These are phyloP conservation scores for Aspergillus affinis DNA, from an alignment of 495 filamentous ascomycete species.

Conservation along the genomic window DNA sequence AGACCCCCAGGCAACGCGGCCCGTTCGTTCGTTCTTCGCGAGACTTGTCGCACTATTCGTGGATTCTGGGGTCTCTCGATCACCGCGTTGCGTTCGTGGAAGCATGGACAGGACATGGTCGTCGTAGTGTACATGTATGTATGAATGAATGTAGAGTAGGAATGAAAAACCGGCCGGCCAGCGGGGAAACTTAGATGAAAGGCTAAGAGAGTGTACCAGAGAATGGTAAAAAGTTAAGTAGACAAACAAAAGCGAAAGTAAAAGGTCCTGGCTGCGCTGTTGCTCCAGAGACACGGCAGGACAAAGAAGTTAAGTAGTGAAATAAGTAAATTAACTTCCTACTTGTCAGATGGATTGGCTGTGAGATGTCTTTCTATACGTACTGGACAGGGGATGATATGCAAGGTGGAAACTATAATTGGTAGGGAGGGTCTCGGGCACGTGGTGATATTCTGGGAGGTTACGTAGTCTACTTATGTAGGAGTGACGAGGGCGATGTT, in stretches of 20 bases:
- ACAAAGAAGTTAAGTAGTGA: too few relatives aligned
- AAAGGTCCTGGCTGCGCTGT: too few relatives aligned
- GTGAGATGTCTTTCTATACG: too few relatives aligned
- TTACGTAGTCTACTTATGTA: not conserved
- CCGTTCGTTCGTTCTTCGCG: constrained; percentile 1
- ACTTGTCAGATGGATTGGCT: too few relatives aligned
- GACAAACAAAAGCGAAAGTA: too few relatives aligned
- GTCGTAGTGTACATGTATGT: not conserved
- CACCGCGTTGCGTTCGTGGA: constrained; percentile 8
- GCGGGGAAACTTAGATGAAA: too few relatives aligned
- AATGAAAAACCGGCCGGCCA: too few relatives aligned
- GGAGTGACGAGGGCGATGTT: too few relatives aligned
- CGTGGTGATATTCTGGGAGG: not conserved
- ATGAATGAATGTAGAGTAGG: not conserved
- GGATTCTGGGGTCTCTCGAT: constrained; percentile 18
- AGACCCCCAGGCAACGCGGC: constrained; percentile 13
- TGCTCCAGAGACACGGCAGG: too few relatives aligned
- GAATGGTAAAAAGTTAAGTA: too few relatives aligned
- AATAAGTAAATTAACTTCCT: too few relatives aligned
- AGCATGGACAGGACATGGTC: constrained; percentile 15
- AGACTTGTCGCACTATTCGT: constrained; percentile 14
- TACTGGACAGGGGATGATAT: not conserved
- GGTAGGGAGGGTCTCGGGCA: not conserved
- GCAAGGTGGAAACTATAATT: not conserved
- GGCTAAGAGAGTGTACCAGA: too few relatives aligned